Evolutionary conservation across 768 basidiomycete species (phyloP).

Genomic region (Exidia glandulosa): DNA sequence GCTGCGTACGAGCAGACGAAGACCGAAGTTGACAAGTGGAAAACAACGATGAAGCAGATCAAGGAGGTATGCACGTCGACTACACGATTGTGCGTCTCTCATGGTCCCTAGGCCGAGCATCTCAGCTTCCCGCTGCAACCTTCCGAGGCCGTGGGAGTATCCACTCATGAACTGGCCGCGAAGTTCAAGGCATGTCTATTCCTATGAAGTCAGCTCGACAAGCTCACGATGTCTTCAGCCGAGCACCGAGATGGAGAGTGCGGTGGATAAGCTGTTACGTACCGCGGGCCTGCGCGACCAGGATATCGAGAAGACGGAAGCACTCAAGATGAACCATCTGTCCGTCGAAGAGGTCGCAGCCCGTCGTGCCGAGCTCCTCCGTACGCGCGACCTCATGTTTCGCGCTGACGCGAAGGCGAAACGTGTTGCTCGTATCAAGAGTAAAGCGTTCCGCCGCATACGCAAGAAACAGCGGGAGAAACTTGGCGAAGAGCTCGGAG

Average conservation of each 20-base stretch:
- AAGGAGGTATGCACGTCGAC: conserved; percentile 48
- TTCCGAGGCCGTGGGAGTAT: conserved; percentile 40
- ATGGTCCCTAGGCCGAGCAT: conserved; percentile 59
- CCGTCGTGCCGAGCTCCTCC: conserved; percentile 69
- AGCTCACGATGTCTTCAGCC: conserved; percentile 36
- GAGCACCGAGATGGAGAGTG: conserved; percentile 71
- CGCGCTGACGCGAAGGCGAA: conserved; percentile 85
- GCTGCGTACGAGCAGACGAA: conserved; percentile 93
- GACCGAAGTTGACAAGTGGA: conserved; percentile 89
- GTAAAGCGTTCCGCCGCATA: conserved; percentile 81
- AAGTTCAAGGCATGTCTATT: conserved; percentile 62
- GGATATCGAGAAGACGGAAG: conserved; percentile 67
- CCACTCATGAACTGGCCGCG: conserved; percentile 64
- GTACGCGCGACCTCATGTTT: conserved; percentile 89
- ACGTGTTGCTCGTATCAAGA: conserved; percentile 90
- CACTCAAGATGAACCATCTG: conserved; percentile 74
- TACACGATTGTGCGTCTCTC: not conserved
- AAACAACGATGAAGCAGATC: conserved; percentile 81
- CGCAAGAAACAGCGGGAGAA: conserved; percentile 68
- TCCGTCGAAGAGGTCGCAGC: conserved; percentile 77
- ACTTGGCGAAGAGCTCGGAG: conserved; percentile 35
- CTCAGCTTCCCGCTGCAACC: conserved; percentile 78
- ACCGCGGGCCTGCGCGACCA: conserved; percentile 74
- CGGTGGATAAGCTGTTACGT: conserved; percentile 71
- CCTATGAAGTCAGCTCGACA: not conserved